These are phyloP conservation scores for Exophiala spinifera DNA, from an alignment of 2,329 filamentous ascomycete species.

Conservation along the genomic window DNA sequence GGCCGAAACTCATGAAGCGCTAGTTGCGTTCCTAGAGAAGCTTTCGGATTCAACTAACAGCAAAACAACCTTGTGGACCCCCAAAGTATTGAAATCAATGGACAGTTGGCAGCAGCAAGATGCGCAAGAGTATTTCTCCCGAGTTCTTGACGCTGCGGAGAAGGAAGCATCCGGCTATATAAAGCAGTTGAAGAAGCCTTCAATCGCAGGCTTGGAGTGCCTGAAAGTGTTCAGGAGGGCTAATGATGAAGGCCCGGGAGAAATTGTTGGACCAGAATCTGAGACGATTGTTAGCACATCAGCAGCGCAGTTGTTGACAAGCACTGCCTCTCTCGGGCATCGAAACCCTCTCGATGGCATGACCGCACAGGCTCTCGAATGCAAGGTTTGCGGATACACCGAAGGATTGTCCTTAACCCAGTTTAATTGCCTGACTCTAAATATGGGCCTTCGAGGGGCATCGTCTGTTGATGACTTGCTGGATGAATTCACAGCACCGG, in stretches of 20 bases:
- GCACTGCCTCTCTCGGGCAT: slow-evolving; percentile 32
- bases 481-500: slow-evolving; percentile 79
- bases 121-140: slow-evolving; percentile 94
- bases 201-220: slow-evolving; percentile 17
- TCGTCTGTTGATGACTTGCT: slow-evolving; percentile 76
- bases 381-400: slow-evolving; percentile 77
- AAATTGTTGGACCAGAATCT: too few relatives aligned
- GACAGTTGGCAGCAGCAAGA: slow-evolving; percentile 96
- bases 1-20: slow-evolving; percentile 48
- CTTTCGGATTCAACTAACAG: slow-evolving; percentile 54
- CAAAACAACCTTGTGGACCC: slow-evolving; percentile 69
- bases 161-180: slow-evolving; percentile 60
- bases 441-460: slow-evolving; percentile 62
- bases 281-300: neutral
- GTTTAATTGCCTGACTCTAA: slow-evolving; percentile 90
- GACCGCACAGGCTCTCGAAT: slow-evolving; percentile 83
- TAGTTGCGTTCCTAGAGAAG: slow-evolving; percentile 68
- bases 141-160: slow-evolving; percentile 80
- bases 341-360: slow-evolving; percentile 84
- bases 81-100: slow-evolving; percentile 79
- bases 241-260: too few relatives aligned
- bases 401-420: slow-evolving; percentile 87
- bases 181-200: slow-evolving; percentile 15
- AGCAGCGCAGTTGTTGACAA: neutral
- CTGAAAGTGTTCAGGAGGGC: slow-evolving; percentile 6